Evolutionary conservation across 2,329 filamentous ascomycete genomes (phyloP), one percentile per base, ranked within the genome.

Genomic region (Cytospora mali): DNA sequence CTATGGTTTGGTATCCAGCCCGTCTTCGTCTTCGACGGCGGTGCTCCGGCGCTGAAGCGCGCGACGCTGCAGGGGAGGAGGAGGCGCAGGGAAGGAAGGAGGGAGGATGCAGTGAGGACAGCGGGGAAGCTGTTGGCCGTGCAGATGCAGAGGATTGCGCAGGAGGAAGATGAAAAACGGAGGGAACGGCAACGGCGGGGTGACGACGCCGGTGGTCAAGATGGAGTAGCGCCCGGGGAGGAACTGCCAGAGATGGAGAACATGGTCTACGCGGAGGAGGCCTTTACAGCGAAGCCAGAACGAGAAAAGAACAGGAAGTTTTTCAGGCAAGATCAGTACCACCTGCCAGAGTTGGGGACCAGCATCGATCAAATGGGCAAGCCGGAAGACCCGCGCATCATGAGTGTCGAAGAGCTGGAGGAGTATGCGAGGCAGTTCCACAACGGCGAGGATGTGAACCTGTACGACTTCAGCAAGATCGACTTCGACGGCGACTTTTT

Each of bases 381-480:
- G 58, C 89, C 92, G 4, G 92, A 97, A 66, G 95, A 99, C 75
- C 94, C 94, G 4, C 85, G 96, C 18, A 94, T 99, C 70, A 98
- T 99, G 95, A 96, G 90, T 58, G 85, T 96, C 27, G 92, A 96
- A 71, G 94, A 99, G 73, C 78, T 99, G 63, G 92, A 98, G 76
- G 89, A 94, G 68, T 99, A 99, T 73, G 94, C 96, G 3, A 83
- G 89, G 57, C 93, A 98, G 67, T 98, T 98, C 71, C 87, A 97
- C 70, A 87, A 87, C 65, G 95, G 95, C 60, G 93, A 98, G 75
- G 94, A 98, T 73, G 90, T 98, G 69, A 88, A 89, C 67, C 76
- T 93, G 6, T 98, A 98, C 75, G 94, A 98, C 76, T 99, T 99
- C 73, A 96, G 91, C 72, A 98, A 98, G 76, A 99, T 99, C 69